Percentiles rank a stretch among this genome's conserved stretches.
Evolutionary conservation across 805 yeast species (phyloP).

Genomic region (Wickerhamomyces subpelliculosus): DNA sequence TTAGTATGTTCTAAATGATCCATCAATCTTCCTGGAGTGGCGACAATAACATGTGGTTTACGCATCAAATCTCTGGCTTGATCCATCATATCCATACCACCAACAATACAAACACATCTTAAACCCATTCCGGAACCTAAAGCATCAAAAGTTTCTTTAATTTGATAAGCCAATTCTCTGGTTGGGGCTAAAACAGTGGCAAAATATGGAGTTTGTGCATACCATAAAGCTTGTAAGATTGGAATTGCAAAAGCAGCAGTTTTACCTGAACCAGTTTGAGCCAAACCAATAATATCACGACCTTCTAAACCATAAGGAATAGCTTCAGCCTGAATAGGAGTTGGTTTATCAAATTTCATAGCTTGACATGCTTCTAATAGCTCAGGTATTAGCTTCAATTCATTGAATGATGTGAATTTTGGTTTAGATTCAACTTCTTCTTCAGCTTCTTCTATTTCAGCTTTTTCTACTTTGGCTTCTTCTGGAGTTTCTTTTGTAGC

Average conservation of each 20-base stretch:
- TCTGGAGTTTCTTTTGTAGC: slow-evolving; percentile 3
- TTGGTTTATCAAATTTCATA: slow-evolving; percentile 73
- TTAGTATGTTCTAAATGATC: slow-evolving; percentile 92
- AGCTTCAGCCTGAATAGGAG: slow-evolving; percentile 89
- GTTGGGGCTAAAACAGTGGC: slow-evolving; percentile 87
- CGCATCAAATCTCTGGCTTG: slow-evolving; percentile 91
- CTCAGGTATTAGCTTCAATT: slow-evolving; percentile 67
- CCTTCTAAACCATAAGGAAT: slow-evolving; percentile 89
- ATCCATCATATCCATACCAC: slow-evolving; percentile 98
- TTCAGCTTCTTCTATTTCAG: slow-evolving; percentile 2
- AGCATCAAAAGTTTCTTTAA: slow-evolving; percentile 92
- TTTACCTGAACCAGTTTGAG: slow-evolving; percentile 97
- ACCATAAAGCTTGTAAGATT: slow-evolving; percentile 83
- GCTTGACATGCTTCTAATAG: slow-evolving; percentile 71
- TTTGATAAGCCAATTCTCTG: slow-evolving; percentile 79
- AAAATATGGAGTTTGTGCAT: slow-evolving; percentile 80
- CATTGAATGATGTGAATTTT: slow-evolving; percentile 37
- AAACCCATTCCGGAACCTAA: slow-evolving; percentile 88
- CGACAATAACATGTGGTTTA: slow-evolving; percentile 90
- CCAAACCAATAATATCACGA: slow-evolving; percentile 89
- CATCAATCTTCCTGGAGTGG: slow-evolving; percentile 91
- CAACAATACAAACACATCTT: slow-evolving; percentile 83
- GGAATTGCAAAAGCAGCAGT: slow-evolving; percentile 99
- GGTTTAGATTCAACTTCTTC: slow-evolving; percentile 15
- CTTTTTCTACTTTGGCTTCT: slow-evolving; percentile 11